These are phyloP conservation scores for Microcyclospora tardicrescens DNA, from an alignment of 2,329 filamentous ascomycete species.

Conservation along the genomic window DNA sequence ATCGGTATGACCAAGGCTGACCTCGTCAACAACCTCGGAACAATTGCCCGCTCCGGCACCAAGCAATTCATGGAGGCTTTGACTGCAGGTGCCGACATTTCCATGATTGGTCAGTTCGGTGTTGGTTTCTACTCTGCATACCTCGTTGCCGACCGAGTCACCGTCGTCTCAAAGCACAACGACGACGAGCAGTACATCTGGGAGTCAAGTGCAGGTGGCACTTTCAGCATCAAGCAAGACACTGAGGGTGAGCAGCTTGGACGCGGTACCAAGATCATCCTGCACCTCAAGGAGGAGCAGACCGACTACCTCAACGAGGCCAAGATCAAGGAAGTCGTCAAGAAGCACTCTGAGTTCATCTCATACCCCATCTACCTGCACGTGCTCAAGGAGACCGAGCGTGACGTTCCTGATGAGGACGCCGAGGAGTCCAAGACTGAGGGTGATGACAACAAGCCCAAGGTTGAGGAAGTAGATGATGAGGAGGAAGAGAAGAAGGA, in stretches of 20 bases:
- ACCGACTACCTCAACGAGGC: constrained; percentile 94
- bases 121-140: constrained; percentile 99
- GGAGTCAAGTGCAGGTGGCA: constrained; percentile 95
- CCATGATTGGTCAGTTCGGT: constrained; percentile 99
- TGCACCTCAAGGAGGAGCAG: constrained; percentile 99
- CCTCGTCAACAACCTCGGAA: constrained; percentile 99
- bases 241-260: constrained; percentile 82
- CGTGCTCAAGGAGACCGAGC: constrained; percentile 98
- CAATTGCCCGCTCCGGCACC: constrained; percentile 95
- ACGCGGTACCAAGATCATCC: constrained; percentile 94
- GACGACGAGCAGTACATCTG: constrained; percentile 99
- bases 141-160: constrained; percentile 94
- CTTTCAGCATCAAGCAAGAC: constrained; percentile 85
- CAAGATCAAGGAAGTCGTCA: constrained; percentile 99
- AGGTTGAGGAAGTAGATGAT: constrained; percentile 76
- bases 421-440: constrained; percentile 60
- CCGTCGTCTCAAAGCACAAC: constrained; percentile 96
- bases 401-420: constrained; percentile 93
- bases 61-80: constrained; percentile 99
- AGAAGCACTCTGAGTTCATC: constrained; percentile 99
- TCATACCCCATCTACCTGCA: constrained; percentile 99
- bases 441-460: constrained; percentile 85
- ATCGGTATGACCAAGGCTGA: constrained; percentile 99
- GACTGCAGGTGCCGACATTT: constrained; percentile 94
- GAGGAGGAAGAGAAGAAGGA: constrained; percentile 77